phyloP scores from a whole-genome alignment of 2,329 filamentous ascomycete genomes.

The Ciborinia camelliae region DNA sequence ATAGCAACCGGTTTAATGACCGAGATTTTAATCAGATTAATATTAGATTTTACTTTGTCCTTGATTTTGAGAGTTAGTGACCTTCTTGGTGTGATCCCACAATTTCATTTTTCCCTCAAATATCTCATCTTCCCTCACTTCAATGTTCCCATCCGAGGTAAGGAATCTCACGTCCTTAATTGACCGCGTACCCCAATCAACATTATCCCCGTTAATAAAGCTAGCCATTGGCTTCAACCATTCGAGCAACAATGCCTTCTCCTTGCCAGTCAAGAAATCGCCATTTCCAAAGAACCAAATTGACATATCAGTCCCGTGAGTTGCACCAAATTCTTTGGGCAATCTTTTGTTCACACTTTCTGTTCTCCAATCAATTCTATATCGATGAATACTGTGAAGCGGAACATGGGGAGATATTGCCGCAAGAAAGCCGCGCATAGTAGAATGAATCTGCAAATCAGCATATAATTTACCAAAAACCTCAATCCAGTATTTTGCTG shows the following conservation, averaged over 20 bases:
- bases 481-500: constrained; percentile 19
- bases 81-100: constrained; percentile 17
- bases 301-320: constrained; percentile 23
- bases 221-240: constrained; percentile 24
- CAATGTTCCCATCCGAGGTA: constrained; percentile 20
- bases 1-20: no score
- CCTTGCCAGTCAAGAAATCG: constrained; percentile 10
- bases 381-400: constrained; percentile 21
- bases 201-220: constrained; percentile 20
- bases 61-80: not conserved
- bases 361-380: constrained; percentile 25
- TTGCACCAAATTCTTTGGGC: constrained; percentile 21
- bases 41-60: not conserved
- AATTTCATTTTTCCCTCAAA: constrained; percentile 21
- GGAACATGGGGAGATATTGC: constrained; percentile 17
- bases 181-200: constrained; percentile 21
- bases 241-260: constrained; percentile 20
- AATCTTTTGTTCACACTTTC: constrained; percentile 22
- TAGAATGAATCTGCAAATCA: constrained; percentile 27
- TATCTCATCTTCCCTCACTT: constrained; percentile 22
- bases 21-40: not conserved
- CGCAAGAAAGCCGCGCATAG: constrained; percentile 23
- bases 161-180: constrained; percentile 21
- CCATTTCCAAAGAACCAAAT: constrained; percentile 29
- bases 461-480: constrained; percentile 25